These are phyloP conservation scores for Letharia lupina DNA, from an alignment of 495 filamentous ascomycete species.

Conservation along the genomic window DNA sequence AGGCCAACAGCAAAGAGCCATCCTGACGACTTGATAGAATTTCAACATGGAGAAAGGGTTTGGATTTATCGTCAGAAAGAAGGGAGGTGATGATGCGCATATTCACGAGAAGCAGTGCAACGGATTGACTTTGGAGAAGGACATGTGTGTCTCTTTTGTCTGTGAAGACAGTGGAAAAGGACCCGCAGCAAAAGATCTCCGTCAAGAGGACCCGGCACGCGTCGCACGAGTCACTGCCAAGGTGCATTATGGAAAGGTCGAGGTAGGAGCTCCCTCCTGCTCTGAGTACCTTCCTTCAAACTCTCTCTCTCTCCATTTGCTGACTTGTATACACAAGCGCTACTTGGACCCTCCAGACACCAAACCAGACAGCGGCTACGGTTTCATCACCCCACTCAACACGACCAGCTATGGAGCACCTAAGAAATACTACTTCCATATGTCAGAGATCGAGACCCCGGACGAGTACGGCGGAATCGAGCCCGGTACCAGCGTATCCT, in stretches of 20 bases:
- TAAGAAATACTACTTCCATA: constrained; percentile 18
- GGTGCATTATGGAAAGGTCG: constrained; percentile 12
- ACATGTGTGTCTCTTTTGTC: constrained; percentile 15
- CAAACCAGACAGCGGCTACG: constrained; percentile 14
- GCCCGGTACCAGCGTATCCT: constrained; percentile 9
- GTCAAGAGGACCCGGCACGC: constrained; percentile 12
- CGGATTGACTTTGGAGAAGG: constrained; percentile 5
- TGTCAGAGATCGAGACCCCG: constrained; percentile 11
- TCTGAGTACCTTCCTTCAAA: background rate
- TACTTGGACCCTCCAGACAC: constrained; percentile 1
- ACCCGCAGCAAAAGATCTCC: constrained; percentile 12
- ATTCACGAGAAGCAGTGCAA: constrained; percentile 17
- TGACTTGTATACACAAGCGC: background rate
- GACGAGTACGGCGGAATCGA: constrained; percentile 14
- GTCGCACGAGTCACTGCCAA: constrained; percentile 13
- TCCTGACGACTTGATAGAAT: background rate
- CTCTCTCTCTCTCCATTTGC: background rate
- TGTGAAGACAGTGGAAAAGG: constrained; percentile 15
- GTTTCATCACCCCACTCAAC: constrained; percentile 11
- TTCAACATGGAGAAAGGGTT: constrained; percentile 14
- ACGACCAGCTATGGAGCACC: constrained; percentile 8
- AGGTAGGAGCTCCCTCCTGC: background rate
- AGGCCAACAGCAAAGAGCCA: background rate
- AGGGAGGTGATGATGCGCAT: constrained; percentile 8
- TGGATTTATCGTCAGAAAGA: constrained; percentile 8